phyloP scores from a whole-genome alignment of 139 green algal species.

The Tetratostichococcus sp. region DNA sequence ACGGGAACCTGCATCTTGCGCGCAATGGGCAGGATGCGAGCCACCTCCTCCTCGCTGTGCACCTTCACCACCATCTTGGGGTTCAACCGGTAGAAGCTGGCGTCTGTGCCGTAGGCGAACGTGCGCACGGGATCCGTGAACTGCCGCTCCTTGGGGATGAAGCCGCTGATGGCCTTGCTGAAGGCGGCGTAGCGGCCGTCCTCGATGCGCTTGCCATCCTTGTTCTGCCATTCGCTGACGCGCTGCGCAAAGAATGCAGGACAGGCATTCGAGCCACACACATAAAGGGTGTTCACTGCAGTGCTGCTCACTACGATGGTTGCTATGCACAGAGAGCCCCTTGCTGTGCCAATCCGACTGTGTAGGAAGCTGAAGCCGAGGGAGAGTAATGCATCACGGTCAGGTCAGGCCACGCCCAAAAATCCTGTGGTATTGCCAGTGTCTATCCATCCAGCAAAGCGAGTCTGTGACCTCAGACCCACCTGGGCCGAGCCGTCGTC shows the following conservation, averaged over 20 bases:
- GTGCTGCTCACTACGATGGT: no score
- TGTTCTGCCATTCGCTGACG: slow-evolving; percentile 46
- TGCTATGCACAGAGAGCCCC: no score
- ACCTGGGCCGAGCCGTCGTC: neutral
- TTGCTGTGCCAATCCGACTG: no score
- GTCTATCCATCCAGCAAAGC: neutral
- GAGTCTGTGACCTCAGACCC: neutral
- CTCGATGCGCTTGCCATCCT: slow-evolving; percentile 74
- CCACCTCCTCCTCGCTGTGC: slow-evolving; percentile 84
- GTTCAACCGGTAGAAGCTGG: slow-evolving; percentile 90
- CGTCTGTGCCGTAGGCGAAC: slow-evolving; percentile 94
- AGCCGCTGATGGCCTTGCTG: slow-evolving; percentile 67
- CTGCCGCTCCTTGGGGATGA: slow-evolving; percentile 75
- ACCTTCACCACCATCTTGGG: slow-evolving; percentile 87
- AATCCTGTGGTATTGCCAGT: no score
- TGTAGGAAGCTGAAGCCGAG: no score
- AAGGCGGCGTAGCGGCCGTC: slow-evolving; percentile 90
- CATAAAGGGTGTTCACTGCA: no score
- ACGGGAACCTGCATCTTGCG: slow-evolving; percentile 81
- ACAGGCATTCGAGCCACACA: no score
- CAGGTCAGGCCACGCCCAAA: no score
- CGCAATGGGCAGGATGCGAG: slow-evolving; percentile 82
- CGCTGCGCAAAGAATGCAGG: neutral
- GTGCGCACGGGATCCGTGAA: slow-evolving; percentile 88
- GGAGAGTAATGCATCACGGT: no score